phyloP scores from a whole-genome alignment of 345 rosid genomes.

The Gossypium stocksii region DNA sequence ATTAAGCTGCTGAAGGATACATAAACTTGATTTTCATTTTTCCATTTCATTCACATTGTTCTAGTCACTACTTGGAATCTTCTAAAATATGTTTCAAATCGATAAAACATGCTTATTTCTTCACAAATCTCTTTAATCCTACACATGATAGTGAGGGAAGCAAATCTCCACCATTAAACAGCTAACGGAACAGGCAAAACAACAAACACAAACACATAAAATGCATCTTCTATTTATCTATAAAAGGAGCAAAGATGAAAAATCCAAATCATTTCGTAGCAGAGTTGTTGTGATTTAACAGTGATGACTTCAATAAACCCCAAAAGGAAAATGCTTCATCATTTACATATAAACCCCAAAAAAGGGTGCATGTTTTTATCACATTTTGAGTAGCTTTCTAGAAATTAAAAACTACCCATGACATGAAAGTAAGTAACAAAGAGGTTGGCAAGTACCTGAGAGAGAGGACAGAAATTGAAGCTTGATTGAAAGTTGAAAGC shows the following conservation, averaged over 20 bases:
- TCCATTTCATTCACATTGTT: neutral
- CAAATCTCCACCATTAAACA: neutral
- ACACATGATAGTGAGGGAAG: neutral
- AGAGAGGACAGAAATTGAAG: neutral
- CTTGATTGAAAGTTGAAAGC: neutral
- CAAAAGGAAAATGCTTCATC: neutral
- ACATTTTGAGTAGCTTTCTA: neutral
- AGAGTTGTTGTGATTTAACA: conserved; percentile 3
- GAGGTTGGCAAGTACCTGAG: neutral
- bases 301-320: neutral
- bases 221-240: neutral
- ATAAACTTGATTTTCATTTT: neutral
- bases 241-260: neutral
- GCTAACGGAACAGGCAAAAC: neutral
- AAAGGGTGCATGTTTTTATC: neutral
- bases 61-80: neutral
- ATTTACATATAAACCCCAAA: neutral
- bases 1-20: neutral
- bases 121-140: neutral
- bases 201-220: neutral
- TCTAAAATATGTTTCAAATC: neutral
- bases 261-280: neutral
- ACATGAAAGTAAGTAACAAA: neutral
- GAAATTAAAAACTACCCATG: neutral
- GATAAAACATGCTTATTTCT: neutral